A percentile compares a stretch with the other conserved stretches of the same genome.
Conservation (phyloP, 2,329 filamentous ascomycete species). For the Beauveria brongniartii region DNA sequence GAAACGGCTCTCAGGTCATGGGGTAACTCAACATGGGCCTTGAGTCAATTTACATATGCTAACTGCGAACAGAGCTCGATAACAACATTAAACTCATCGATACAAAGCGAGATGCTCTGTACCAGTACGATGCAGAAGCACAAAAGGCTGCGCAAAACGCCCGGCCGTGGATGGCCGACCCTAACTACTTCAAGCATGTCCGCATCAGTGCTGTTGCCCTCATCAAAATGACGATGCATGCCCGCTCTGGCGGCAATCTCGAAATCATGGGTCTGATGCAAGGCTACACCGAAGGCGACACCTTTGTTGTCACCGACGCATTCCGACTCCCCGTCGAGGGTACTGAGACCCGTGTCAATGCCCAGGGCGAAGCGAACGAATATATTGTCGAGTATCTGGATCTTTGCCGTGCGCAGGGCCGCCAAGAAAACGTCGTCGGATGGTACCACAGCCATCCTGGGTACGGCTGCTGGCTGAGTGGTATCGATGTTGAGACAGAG, state of each 20-base stretch:
- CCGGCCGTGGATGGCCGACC: slow-evolving; percentile 70
- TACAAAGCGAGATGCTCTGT: slow-evolving; percentile 81
- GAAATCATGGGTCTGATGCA: slow-evolving; percentile 99
- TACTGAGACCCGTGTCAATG: slow-evolving; percentile 97
- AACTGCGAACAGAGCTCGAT: slow-evolving; percentile 61
- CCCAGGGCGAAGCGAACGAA: slow-evolving; percentile 91
- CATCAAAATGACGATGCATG: slow-evolving; percentile 99
- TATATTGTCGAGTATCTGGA: slow-evolving; percentile 87
- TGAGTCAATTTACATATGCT: neutral
- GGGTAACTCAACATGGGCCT: slow-evolving; percentile 16
- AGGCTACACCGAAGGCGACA: slow-evolving; percentile 77
- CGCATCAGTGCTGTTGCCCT: slow-evolving; percentile 90
- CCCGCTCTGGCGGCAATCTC: slow-evolving; percentile 82
- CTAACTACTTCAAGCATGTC: slow-evolving; percentile 85
- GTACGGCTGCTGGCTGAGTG: slow-evolving; percentile 95
- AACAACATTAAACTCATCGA: slow-evolving; percentile 81
- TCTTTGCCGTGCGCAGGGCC: slow-evolving; percentile 63
- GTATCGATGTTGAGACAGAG: slow-evolving; percentile 90
- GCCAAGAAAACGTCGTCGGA: slow-evolving; percentile 86
- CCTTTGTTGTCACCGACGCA: slow-evolving; percentile 88
- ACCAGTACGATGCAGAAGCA: slow-evolving; percentile 64
- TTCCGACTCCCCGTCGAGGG: slow-evolving; percentile 93
- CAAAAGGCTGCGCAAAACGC: slow-evolving; percentile 58
- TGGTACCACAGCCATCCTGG: slow-evolving; percentile 99
- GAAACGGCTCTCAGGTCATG: slow-evolving; percentile 24